phyloP scores from a whole-genome alignment of 306 rosid genomes.

The Pterocarpus santalinus region DNA sequence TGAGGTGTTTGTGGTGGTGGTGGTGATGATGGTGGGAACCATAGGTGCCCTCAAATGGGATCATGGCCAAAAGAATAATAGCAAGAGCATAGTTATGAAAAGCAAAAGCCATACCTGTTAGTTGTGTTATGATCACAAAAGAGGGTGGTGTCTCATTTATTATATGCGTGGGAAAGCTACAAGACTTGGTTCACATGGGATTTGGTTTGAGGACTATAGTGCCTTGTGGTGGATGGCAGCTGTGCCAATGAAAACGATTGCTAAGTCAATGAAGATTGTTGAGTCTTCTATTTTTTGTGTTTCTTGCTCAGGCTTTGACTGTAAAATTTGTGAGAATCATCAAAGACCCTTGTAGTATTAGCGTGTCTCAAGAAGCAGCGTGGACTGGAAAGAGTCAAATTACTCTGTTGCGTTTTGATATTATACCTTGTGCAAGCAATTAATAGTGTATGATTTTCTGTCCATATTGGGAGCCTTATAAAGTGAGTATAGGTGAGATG shows the following conservation, averaged over 20 bases:
- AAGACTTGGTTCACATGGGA: conserved; percentile 2
- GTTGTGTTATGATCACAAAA: neutral
- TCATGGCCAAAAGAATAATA: conserved; percentile 38
- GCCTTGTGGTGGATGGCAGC: conserved; percentile 17
- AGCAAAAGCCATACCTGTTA: conserved; percentile 35
- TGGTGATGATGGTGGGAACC: conserved; percentile 30
- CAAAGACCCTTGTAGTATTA: neutral
- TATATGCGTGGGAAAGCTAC: neutral
- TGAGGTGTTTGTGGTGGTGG: conserved; percentile 44
- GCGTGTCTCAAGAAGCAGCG: conserved; percentile 33
- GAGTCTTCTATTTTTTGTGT: neutral
- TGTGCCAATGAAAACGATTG: conserved; percentile 40
- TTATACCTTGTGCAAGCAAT: neutral
- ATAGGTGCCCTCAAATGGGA: conserved; percentile 33
- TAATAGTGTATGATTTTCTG: conserved; percentile 9
- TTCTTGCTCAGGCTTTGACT: neutral
- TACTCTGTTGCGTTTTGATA: neutral
- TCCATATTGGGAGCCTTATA: neutral
- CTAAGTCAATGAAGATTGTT: neutral
- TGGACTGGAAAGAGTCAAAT: conserved; percentile 31
- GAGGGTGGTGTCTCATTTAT: neutral
- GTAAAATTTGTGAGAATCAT: neutral
- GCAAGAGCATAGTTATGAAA: conserved; percentile 19
- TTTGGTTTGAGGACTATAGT: neutral
- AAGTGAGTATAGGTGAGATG: conserved; percentile 32